Percentiles rank a stretch among this genome's conserved stretches.
Evolutionary conservation across 148 eudicot species (phyloP).

Genomic region (Cornus controversa): DNA sequence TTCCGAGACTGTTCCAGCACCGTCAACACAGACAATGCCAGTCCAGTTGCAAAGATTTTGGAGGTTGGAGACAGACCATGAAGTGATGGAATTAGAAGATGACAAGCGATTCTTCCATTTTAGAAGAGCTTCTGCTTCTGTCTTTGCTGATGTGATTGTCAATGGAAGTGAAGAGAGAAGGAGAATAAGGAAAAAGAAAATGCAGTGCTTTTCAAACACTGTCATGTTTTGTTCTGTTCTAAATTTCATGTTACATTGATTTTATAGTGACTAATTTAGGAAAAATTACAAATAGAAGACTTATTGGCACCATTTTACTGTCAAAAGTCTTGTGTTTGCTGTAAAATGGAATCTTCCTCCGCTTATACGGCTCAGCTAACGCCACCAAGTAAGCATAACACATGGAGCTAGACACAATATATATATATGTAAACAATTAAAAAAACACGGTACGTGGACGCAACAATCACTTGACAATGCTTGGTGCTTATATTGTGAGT

Average conservation of each 20-base stretch:
- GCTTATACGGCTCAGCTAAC: no score
- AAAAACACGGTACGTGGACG: no score
- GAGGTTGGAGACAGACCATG: conserved; percentile 53
- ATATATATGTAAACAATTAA: no score
- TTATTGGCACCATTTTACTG: no score
- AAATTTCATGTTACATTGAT: neutral
- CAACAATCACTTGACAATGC: no score
- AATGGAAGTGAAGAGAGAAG: conserved; percentile 24
- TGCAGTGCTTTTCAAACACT: conserved; percentile 10
- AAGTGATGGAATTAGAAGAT: conserved; percentile 30
- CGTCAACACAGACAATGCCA: conserved; percentile 57
- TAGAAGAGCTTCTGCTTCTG: conserved; percentile 64
- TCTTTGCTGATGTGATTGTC: conserved; percentile 19
- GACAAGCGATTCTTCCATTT: conserved; percentile 62
- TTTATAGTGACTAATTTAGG: no score
- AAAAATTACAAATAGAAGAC: no score
- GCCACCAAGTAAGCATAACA: no score
- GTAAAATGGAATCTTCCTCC: no score
- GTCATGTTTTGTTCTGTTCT: conserved; percentile 12
- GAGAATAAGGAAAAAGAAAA: conserved; percentile 17
- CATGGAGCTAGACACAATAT: no score
- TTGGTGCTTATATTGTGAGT: no score
- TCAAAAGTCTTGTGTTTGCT: no score
- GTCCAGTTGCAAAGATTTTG: conserved; percentile 64
- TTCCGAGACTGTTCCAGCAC: conserved; percentile 26